Evolutionary conservation across 1,139 yeast species (phyloP).

Genomic region (Chernovozyma sophiae-reginae): DNA sequence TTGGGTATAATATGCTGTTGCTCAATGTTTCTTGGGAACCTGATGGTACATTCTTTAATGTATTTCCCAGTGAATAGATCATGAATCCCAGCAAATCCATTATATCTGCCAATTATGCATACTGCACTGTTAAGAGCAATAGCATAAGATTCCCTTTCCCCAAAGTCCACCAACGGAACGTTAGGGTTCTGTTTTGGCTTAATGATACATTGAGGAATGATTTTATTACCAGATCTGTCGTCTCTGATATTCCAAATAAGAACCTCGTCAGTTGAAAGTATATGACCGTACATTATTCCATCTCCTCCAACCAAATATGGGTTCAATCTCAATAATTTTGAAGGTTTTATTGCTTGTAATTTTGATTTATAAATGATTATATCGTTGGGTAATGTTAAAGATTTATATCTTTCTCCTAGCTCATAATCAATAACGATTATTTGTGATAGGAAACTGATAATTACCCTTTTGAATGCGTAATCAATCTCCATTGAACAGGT

Average conservation of each 20-base stretch:
- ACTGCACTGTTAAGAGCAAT: conserved; percentile 41
- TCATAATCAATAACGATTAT: conserved; percentile 27
- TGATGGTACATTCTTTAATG: conserved; percentile 44
- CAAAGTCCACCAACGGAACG: conserved; percentile 2
- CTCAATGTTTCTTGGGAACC: conserved; percentile 40
- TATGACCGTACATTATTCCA: conserved; percentile 35
- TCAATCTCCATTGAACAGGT: conserved; percentile 39
- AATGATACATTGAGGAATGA: conserved; percentile 19
- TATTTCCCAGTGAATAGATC: conserved; percentile 60
- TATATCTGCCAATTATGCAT: conserved; percentile 56
- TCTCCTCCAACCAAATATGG: conserved; percentile 29
- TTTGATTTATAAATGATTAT: conserved; percentile 18
- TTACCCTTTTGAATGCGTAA: conserved; percentile 45
- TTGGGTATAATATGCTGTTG: conserved; percentile 37
- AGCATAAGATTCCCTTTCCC: conserved; percentile 16
- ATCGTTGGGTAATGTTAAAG: conserved; percentile 12
- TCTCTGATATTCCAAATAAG: conserved; percentile 42
- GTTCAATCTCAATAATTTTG: conserved; percentile 12
- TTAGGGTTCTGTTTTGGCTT: conserved; percentile 4
- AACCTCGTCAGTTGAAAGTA: conserved; percentile 32
- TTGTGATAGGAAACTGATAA: conserved; percentile 22
- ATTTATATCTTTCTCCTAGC: conserved; percentile 7
- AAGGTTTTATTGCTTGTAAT: conserved; percentile 13
- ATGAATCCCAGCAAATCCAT: conserved; percentile 59
- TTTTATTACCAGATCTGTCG: conserved; percentile 14